phyloP scores from a whole-genome alignment of 345 rosid genomes.

The Luvunga scandens region DNA sequence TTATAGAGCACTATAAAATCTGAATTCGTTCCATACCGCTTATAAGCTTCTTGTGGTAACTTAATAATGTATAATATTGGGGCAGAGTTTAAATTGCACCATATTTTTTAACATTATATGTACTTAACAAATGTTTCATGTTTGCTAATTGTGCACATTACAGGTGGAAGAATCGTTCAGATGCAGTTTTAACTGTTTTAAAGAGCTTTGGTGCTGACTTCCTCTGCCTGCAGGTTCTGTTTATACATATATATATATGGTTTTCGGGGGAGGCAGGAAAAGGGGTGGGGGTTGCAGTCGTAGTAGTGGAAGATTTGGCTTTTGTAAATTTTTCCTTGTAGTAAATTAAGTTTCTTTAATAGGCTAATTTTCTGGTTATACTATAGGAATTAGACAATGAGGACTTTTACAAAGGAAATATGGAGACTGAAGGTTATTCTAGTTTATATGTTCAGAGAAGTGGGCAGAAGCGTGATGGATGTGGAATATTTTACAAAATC shows the following conservation, averaged over 20 bases:
- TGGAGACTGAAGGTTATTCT: conserved; percentile 67
- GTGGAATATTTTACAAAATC: conserved; percentile 78
- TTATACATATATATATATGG: neutral
- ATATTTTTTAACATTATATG: neutral
- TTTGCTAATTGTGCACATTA: conserved; percentile 14
- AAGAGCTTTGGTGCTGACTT: conserved; percentile 61
- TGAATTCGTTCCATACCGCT: neutral
- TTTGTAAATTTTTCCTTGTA: neutral
- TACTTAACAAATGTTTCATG: neutral
- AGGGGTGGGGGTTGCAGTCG: neutral
- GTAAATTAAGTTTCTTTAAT: too few relatives aligned
- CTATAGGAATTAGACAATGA: conserved; percentile 81
- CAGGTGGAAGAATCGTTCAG: conserved; percentile 92
- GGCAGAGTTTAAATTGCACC: neutral
- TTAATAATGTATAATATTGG: neutral
- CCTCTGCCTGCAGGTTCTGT: conserved; percentile 77
- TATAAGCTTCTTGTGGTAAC: neutral
- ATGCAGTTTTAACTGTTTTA: conserved; percentile 61
- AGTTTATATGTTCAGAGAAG: conserved; percentile 75
- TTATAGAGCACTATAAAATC: too few relatives aligned
- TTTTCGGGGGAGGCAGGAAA: neutral
- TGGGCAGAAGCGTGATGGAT: conserved; percentile 89
- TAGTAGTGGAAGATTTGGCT: too few relatives aligned
- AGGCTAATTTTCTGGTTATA: conserved; percentile 10
- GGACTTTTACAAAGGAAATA: conserved; percentile 62